Base-by-base conservation (phyloP, 345 rosid species). In the Citrus sp. region DNA sequence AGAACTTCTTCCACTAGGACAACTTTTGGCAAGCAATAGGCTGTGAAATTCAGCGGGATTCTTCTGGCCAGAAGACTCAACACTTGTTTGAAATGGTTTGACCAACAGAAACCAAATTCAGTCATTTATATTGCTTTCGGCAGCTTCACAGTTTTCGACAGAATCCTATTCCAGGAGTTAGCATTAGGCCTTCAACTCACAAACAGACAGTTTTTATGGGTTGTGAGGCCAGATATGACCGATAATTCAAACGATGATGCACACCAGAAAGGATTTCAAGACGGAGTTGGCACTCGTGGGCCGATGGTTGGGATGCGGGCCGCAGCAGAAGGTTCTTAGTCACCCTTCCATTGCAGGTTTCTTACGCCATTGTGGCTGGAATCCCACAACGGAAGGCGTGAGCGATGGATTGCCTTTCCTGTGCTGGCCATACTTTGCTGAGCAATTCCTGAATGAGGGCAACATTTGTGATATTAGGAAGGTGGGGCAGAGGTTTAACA, bases 401-500 rank as follows among this genome's bases (percentile, higher is more conserved):
- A 38, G 42, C 42, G 0, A 38, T 8, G 42, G 42, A 7, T 6
- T 38, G 42, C 3, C 42, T 8, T 38, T 38, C 10, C 42, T 8
- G 0, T 38, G 42, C 10, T 38, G 42, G 10, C 42, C 42, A 38
- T 38, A 8, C 42, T 2, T 38, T 8, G 42, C 42, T 8, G 42
- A 38, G 42, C 42, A 38, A 8, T 8, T 8, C 73, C 79, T 60
- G 61, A 87, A 81, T 72, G 70, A 65, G 78, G 40, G 76, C 7
- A 88, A 81, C 70, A 84, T 84, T 55, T 88, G 87, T 56, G 81
- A 84, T 7, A 38, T 56, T 7, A 85, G 93, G 87, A 87, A 84
- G 72, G 83, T 84, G n/a, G 95, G 90, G 14, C 69, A 86, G 65
- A 84, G 32, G 49, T 54, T 88, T 30, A 77, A 85, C 21, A 49